These are phyloP conservation scores for Entomortierella beljakovae DNA, from an alignment of 192 early-diverging fungal species.

Conservation along the genomic window DNA sequence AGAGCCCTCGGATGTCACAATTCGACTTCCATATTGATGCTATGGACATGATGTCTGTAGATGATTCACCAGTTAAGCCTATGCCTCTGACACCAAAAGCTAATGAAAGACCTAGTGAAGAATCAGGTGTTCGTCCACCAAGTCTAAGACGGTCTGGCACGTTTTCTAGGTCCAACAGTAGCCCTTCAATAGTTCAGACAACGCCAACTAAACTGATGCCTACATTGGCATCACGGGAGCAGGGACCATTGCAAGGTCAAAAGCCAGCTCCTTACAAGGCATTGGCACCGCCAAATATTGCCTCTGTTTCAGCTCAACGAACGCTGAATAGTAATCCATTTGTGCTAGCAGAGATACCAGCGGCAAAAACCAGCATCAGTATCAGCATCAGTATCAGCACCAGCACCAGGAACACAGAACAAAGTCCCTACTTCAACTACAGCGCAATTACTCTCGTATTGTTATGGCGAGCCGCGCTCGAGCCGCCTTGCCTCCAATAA, in stretches of 20 bases:
- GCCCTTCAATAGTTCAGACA: constrained; percentile 35
- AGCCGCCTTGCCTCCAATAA: not conserved
- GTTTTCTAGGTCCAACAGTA: constrained; percentile 19
- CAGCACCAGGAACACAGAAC: not conserved
- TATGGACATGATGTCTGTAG: constrained; percentile 16
- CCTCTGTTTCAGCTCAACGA: no score
- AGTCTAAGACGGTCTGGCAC: constrained; percentile 12
- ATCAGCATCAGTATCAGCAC: not conserved
- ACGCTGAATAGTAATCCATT: not conserved
- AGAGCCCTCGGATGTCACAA: constrained; percentile 44
- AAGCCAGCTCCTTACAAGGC: not conserved
- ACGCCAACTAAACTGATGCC: constrained; percentile 12
- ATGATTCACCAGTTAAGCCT: constrained; percentile 29
- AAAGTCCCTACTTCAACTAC: not conserved
- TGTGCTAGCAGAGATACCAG: not conserved
- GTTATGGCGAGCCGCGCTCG: not conserved
- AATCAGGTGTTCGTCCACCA: not conserved
- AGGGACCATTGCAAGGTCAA: not conserved
- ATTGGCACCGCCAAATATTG: not conserved
- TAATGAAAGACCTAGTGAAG: not conserved
- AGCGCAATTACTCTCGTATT: not conserved
- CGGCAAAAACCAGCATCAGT: not conserved
- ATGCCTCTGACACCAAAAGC: not conserved
- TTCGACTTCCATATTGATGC: constrained; percentile 30
- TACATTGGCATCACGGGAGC: not conserved